Conservation (phyloP, 192 early-diverging fungal genomes). For the Backusella sp. region DNA sequence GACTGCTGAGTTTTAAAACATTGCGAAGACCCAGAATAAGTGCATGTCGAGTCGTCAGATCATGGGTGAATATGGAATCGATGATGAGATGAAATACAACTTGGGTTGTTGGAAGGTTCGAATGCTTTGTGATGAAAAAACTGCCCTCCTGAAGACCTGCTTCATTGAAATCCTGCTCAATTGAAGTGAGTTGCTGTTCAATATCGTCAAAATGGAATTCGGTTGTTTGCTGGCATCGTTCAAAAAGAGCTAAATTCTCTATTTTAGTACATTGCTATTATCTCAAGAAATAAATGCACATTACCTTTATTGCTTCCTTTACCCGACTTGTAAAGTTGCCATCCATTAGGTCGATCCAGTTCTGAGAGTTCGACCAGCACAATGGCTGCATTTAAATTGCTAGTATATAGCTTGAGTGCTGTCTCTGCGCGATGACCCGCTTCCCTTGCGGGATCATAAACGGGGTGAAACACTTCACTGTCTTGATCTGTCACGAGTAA, state of each 20-base stretch:
- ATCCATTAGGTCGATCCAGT: conserved; percentile 17
- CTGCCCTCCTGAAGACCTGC: conserved; percentile 55
- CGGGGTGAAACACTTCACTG: conserved; percentile 44
- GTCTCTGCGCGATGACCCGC: conserved; percentile 66
- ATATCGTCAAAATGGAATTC: conserved; percentile 78
- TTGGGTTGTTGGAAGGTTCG: conserved; percentile 73
- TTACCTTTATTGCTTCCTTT: conserved; percentile 36
- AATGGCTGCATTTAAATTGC: conserved; percentile 59
- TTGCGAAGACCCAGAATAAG: conserved; percentile 61
- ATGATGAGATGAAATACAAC: conserved; percentile 76
- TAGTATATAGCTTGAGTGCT: conserved; percentile 62
- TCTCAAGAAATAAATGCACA: conserved; percentile 13
- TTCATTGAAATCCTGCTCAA: conserved; percentile 47
- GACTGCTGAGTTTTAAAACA: conserved; percentile 56
- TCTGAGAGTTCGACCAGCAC: conserved; percentile 36
- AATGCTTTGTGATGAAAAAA: conserved; percentile 77
- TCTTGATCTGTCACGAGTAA: conserved; percentile 50
- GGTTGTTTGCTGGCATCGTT: conserved; percentile 59
- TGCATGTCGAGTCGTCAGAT: conserved; percentile 31
- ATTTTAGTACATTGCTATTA: neutral
- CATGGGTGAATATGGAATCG: conserved; percentile 26
- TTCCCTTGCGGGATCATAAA: conserved; percentile 43
- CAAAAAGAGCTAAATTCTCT: conserved; percentile 48
- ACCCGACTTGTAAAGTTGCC: conserved; percentile 30
- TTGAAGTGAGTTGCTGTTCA: conserved; percentile 56